Percentiles rank a stretch among this genome's conserved stretches.
Conservation (phyloP, 2,329 filamentous ascomycete species). For the Diaporthe batatas region DNA sequence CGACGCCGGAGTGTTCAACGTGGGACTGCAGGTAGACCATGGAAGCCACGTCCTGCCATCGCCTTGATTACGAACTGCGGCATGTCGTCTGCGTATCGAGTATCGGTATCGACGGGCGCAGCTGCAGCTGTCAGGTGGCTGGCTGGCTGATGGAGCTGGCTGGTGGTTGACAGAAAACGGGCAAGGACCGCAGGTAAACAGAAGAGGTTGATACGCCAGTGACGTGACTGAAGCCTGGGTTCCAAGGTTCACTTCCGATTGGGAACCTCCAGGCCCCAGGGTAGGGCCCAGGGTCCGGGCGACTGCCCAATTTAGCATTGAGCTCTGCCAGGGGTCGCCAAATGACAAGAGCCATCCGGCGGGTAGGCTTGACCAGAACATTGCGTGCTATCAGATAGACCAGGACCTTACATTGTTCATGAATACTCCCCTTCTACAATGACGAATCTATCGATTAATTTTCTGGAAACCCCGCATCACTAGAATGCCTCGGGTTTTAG, state of each 20-base stretch:
- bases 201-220: background rate
- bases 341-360: background rate
- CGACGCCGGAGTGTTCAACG: constrained; percentile 32
- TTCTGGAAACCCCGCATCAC: no score
- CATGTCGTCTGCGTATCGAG: no score
- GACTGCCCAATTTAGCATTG: no score
- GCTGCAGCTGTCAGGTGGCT: background rate
- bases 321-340: background rate
- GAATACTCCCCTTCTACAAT: no score
- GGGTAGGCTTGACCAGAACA: background rate
- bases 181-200: background rate
- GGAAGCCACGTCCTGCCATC: background rate
- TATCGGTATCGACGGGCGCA: no score
- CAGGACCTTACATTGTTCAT: no score
- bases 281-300: background rate
- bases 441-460: no score
- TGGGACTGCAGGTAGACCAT: constrained; percentile 34
- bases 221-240: background rate
- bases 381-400: background rate
- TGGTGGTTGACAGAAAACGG: background rate
- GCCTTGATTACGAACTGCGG: no score
- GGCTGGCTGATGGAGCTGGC: background rate
- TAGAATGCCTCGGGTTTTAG: no score
- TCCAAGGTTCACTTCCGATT: background rate
- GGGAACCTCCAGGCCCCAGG: no score